Evolutionary conservation across 192 early-diverging fungal species (phyloP), one percentile per base, ranked within the genome.

Genomic region (Umbelopsis sp.): DNA sequence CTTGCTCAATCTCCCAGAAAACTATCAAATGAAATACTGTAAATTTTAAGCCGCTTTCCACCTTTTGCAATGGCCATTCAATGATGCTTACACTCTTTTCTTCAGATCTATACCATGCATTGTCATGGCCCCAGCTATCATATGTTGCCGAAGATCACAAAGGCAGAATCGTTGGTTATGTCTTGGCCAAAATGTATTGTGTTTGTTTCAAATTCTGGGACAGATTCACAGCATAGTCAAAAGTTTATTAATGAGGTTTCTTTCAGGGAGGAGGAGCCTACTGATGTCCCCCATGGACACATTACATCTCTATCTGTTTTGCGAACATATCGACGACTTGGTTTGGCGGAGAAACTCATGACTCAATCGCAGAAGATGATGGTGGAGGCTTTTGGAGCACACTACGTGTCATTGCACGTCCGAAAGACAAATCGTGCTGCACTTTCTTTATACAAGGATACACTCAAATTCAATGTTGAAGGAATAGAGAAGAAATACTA

Each of bases 1-100:
- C 82, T 84, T 99, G 68, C 85, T 88, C 68, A 98, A 99, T 81
- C 86, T 99, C 44, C 98, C 98, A 10, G 98, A 99, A 84, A 99
- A 99, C 89, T 99, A 99, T 81, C 93, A 95, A 77, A 96, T 99
- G 93, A 99, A 99, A 82, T 99, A 99, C 85, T 98, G 91, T 86
- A 88, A 87, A 41, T 41, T 41, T 41, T 11, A 41, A 41, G 38
- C 8, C 7, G 7, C 38, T 41, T 41, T 11, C 38, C 7, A 41
- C 4, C 38, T 6, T 41, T 11, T 41, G 12, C 38, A 41, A 41
- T 41, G 7, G 38, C 38, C 38, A 11, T 41, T 41, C 38, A 41
- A n/a, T 11, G 8, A 41, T 11, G 12, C 12, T 41, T 11, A 41
- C 38, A 31, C 31, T 56, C 2, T 44, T 17, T 59, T 36, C 12